Base-by-base conservation (phyloP, 148 eudicot genomes). In the Spergularia marina region DNA sequence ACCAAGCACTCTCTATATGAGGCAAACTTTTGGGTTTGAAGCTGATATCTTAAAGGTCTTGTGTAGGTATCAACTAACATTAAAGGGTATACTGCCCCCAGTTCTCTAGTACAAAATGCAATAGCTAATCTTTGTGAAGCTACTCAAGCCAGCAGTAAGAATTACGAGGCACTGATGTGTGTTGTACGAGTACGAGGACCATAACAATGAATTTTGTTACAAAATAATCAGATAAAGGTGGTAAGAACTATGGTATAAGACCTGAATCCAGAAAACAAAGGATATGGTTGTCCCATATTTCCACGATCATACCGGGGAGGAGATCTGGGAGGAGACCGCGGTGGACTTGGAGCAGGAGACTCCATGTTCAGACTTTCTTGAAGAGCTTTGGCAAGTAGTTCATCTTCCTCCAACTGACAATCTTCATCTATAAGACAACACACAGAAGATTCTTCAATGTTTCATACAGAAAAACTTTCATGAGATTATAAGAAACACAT, bases 301-400 rank as follows among this genome's bases (percentile, higher is more conserved):
- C 90, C 91, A 71, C 80, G 83, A 79, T 86, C 91, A 82, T 88
- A 60, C 75, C 82, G 77, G 68, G 96, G 91, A 64, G 91, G 88
- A 73, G 97, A 86, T 66, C n/a, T 65, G 44, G 77, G 60, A 30
- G 61, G 71, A 88, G 88, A 53, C 86, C 82, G 67, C 87, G 79
- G 63, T 36, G 83, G 77, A 72, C 77, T 76, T 66, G 57, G 62
- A 72, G 62, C 52, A n/a, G 93, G 88, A 74, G 95, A 88, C 57
- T 84, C 89, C 77, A 87, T 71, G 74, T 86, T 85, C 76, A 89
- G 65, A 84, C 94, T 95, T 82, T 95, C 98, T 77, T 95, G 97
- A 77, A 95, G 74, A 74, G 97, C 97, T 76, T 86, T 92, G 21
- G 98, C 98, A 53, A 95, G 91, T 76, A 70, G 85, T 81, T 95